phyloP scores from a whole-genome alignment of 495 filamentous ascomycete genomes.

The Xylaria intraflava region DNA sequence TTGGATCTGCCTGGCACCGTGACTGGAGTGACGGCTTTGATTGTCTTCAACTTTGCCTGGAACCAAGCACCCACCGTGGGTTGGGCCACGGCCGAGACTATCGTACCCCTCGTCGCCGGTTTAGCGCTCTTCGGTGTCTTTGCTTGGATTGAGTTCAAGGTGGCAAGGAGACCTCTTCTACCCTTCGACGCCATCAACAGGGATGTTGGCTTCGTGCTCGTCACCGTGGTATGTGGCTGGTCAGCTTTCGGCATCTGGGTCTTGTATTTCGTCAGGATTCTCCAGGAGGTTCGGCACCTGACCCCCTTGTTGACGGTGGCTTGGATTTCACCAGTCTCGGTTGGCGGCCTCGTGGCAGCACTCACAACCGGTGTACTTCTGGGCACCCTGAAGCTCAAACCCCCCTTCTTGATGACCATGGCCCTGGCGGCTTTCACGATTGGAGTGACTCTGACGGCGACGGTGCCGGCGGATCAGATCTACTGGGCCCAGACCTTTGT shows the following conservation, averaged over 20 bases:
- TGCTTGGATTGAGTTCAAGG: slow-evolving; percentile 37
- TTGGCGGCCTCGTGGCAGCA: slow-evolving; percentile 41
- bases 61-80: slow-evolving; percentile 55
- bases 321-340: slow-evolving; percentile 34
- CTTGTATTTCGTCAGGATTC: slow-evolving; percentile 48
- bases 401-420: slow-evolving; percentile 44
- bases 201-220: slow-evolving; percentile 48
- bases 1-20: slow-evolving; percentile 47
- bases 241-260: slow-evolving; percentile 54
- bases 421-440: slow-evolving; percentile 44
- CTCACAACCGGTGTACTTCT: slow-evolving; percentile 41
- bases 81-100: slow-evolving; percentile 46
- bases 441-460: slow-evolving; percentile 41
- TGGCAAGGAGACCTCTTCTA: slow-evolving; percentile 43
- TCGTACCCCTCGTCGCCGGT: slow-evolving; percentile 48
- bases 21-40: slow-evolving; percentile 46
- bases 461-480: slow-evolving; percentile 39
- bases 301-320: slow-evolving; percentile 40
- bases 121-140: slow-evolving; percentile 47
- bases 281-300: slow-evolving; percentile 41
- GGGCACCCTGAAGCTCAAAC: slow-evolving; percentile 14
- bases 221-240: slow-evolving; percentile 52
- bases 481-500: slow-evolving; percentile 61
- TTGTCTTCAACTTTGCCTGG: slow-evolving; percentile 54
- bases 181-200: slow-evolving; percentile 43